Base-by-base conservation (phyloP, 2,329 filamentous ascomycete genomes). In the Aureobasidium uvarum region DNA sequence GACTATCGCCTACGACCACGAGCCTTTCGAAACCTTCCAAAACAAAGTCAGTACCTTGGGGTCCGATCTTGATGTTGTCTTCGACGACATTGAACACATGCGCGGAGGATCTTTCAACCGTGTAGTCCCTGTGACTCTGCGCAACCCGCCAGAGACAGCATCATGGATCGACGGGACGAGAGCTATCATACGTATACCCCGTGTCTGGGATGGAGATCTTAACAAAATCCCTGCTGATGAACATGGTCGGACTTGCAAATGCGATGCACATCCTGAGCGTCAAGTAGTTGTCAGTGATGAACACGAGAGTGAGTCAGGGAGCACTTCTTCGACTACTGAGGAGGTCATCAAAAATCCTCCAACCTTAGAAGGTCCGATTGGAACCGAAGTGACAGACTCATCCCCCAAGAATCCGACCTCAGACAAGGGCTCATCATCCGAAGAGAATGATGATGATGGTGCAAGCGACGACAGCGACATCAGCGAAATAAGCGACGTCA, bases 171-270 rank as follows among this genome's bases (percentile, higher is more conserved):
- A 11, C 20, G 3, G 11, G 5, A 55, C 33, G 13, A 41, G 41
- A 28, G 52, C 36, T 28, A 41, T 55, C n/a, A 25, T 55, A 28
- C 52, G 52, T 20, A 55, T 55, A 25, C 52, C 52, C 8, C 52
- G 52, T 28, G 50, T 52, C n/a, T 52, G 50, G 50, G 50, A 52
- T 16, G 50, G 50, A n/a, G 50, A 52, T 20, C 50, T 52, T 20
- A 7, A 28, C 2, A 52, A 52, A 3, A 3, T 36, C 11, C 50
- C 50, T n/a, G 28, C 50, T 13, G 2, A 11, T 3, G 3, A n/a
- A 6, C 50, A 52, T 18, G 28, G 50, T 4, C 28, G 18, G 18
- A 52, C 50, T 4, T 52, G 50, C 31, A 52, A 20, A 11, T 52
- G 50, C 18, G 50, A 52, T 18, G 50, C 50, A 33, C 50, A 52